Percentiles rank a stretch among this genome's conserved stretches.
phyloP scores from a whole-genome alignment of 2,329 filamentous ascomycete genomes.

The Parascedosporium putredinis region DNA sequence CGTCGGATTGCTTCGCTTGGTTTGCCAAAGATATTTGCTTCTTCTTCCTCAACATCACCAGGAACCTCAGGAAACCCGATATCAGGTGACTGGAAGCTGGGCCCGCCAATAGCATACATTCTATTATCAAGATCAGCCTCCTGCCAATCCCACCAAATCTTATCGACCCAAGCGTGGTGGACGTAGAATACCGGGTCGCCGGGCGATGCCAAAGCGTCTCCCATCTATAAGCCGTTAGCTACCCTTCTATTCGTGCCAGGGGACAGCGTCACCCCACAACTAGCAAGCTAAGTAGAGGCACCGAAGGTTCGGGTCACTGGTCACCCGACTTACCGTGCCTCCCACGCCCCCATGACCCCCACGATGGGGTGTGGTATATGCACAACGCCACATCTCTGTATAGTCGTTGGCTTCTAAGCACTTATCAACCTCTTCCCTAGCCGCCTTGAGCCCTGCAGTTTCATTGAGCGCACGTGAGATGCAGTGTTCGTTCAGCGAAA shows the following conservation, averaged over 20 bases:
- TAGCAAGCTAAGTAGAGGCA: background rate
- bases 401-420: background rate
- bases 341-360: constrained; percentile 5
- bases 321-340: background rate
- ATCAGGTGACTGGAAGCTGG: background rate
- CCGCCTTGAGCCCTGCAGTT: background rate
- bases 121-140: constrained; percentile 6
- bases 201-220: constrained; percentile 7
- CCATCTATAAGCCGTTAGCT: constrained; percentile 1
- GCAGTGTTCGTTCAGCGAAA: constrained; percentile 6
- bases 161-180: constrained; percentile 14
- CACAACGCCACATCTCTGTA: background rate
- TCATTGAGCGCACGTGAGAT: constrained; percentile 8
- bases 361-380: background rate
- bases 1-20: background rate
- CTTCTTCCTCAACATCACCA: constrained; percentile 1
- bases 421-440: background rate
- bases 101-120: constrained; percentile 8
- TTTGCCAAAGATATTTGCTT: background rate
- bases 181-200: constrained; percentile 15
- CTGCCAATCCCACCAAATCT: constrained; percentile 15
- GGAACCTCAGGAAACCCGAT: constrained; percentile 4
- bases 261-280: too few species aligned
- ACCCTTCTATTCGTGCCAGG: too few species aligned
- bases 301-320: background rate